Evolutionary conservation across 768 basidiomycete species (phyloP), one percentile per base, ranked within the genome.

Genomic region (Kwoniella newhampshirensis): DNA sequence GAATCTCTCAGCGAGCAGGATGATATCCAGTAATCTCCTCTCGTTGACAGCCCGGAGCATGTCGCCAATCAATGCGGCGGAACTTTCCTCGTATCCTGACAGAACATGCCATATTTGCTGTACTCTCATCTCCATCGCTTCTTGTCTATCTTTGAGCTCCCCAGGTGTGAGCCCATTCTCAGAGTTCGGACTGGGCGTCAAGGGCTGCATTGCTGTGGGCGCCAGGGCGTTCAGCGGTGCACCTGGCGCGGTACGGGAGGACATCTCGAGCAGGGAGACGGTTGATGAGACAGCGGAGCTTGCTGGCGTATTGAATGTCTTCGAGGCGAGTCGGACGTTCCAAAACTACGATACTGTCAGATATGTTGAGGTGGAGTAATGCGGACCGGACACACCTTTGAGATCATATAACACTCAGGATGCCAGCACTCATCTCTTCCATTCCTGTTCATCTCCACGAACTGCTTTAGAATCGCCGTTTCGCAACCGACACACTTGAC

Each of bases 401-500:
- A 94, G 66, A 99, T 97, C 94, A 97, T 97, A 77, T 98, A 97
- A 77, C 96, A 99, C 77, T 99, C 96, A 52, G 96, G 96, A 82
- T 99, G 96, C 94, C 96, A 99, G 73, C 94, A 98, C 79, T 99
- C 96, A 78, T 99, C 93, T 64, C 87, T 83, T 83, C 89, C 90
- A 78, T 98, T 98, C 59, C 96, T 84, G 72, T 99, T 98, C 78
- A 99, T 97, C 80, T 99, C 96, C 60, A 99, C 96, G 71, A 97
- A 99, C 77, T 99, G 96, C 79, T 99, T 99, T 66, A 99, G 79
- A 61, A 99, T 99, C 17, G 96, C 96, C 58, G 87, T 96, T 66
- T 85, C 89, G 78, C 96, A 99, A 4, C 96, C 96, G 0, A 91
- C 93, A 74, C 96, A 99, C 77, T 98, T 98, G 45, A 92, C 94